These are phyloP conservation scores for Diaporthe australafricana DNA, from an alignment of 2,329 filamentous ascomycete genomes.

Conservation along the genomic window DNA sequence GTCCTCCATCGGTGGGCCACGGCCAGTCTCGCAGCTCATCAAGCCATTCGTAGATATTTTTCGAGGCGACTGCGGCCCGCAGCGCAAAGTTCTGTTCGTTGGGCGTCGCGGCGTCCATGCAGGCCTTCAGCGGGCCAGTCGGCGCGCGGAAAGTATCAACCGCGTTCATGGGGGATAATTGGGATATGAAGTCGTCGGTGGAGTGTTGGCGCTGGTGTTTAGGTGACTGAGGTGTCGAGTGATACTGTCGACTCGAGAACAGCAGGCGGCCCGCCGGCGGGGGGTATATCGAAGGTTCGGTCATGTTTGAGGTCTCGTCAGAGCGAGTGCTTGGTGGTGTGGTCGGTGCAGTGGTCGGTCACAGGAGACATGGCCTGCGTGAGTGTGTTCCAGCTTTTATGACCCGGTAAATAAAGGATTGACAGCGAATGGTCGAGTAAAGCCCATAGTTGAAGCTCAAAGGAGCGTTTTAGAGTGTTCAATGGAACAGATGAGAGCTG, in stretches of 20 bases:
- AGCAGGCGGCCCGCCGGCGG: constrained; percentile 52
- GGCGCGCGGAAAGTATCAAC: constrained; percentile 69
- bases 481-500: not conserved
- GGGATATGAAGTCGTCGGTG: constrained; percentile 72
- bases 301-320: constrained; percentile 44
- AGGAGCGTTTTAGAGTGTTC: not conserved
- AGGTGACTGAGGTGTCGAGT: constrained; percentile 56
- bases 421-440: constrained; percentile 33
- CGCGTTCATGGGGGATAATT: constrained; percentile 70
- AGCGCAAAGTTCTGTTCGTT: constrained; percentile 79
- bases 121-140: constrained; percentile 64
- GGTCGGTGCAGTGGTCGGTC: constrained; percentile 31
- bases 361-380: constrained; percentile 35
- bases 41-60: constrained; percentile 79
- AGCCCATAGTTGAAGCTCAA: constrained; percentile 36
- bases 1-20: constrained; percentile 63
- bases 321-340: constrained; percentile 27
- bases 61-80: constrained; percentile 76
- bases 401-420: constrained; percentile 37
- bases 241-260: constrained; percentile 52
- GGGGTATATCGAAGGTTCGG: constrained; percentile 49
- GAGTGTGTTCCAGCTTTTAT: constrained; percentile 37
- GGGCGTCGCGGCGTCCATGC: constrained; percentile 71
- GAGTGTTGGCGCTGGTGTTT: constrained; percentile 55
- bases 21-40: constrained; percentile 74